phyloP scores from a whole-genome alignment of 2,329 filamentous ascomycete species.

The Colletotrichum viniferum region DNA sequence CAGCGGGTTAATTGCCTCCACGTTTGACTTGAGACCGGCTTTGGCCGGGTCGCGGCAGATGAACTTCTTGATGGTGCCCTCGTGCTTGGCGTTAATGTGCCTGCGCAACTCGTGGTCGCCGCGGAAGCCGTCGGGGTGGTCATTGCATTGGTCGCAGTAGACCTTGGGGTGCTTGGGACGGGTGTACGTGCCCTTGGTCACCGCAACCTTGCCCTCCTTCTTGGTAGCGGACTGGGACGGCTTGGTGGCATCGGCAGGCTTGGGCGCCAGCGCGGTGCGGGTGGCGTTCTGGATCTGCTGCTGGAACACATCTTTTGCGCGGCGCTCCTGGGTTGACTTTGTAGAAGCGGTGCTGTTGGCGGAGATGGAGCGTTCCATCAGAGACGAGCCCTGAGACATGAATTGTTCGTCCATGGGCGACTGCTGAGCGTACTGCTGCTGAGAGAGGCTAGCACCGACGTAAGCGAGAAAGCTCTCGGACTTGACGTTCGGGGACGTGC shows the following conservation, averaged over 20 bases:
- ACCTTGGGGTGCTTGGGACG: constrained; percentile 75
- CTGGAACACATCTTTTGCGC: constrained; percentile 51
- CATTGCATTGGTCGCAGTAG: constrained; percentile 71
- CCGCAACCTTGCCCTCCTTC: constrained; percentile 47
- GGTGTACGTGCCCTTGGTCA: constrained; percentile 48
- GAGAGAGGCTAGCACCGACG: constrained; percentile 36
- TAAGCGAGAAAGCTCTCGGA: constrained; percentile 36
- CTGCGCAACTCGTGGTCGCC: constrained; percentile 83
- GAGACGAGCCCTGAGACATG: constrained; percentile 29
- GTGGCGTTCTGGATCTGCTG: constrained; percentile 49
- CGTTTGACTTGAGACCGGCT: constrained; percentile 44
- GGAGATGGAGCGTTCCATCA: constrained; percentile 56
- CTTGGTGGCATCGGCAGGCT: constrained; percentile 38
- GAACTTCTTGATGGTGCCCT: constrained; percentile 56
- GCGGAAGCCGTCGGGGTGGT: constrained; percentile 79
- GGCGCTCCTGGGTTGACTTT: constrained; percentile 46
- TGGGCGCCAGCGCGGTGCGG: constrained; percentile 47
- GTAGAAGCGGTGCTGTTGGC: constrained; percentile 50
- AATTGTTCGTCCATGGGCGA: constrained; percentile 31
- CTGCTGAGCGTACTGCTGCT: constrained; percentile 34
- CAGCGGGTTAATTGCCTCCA: constrained; percentile 66
- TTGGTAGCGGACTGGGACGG: constrained; percentile 28
- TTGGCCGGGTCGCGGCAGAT: constrained; percentile 59
- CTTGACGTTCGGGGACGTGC: constrained; percentile 31
- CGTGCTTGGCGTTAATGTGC: constrained; percentile 71